Evolutionary conservation across 352 stramenopile genomes (phyloP).

Genomic region (Phytophthora pluvialis): DNA sequence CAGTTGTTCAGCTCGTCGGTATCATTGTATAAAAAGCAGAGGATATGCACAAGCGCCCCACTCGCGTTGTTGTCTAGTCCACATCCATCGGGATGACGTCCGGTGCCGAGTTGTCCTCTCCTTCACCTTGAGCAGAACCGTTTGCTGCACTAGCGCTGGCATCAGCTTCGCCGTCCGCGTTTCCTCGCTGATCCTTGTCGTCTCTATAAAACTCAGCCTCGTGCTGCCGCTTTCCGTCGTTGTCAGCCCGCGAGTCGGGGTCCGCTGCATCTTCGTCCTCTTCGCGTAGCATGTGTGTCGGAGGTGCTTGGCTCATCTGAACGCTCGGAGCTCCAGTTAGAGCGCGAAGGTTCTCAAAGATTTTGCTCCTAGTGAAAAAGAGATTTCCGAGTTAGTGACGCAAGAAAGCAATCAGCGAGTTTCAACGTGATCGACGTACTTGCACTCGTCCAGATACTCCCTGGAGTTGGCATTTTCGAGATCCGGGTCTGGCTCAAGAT

Average conservation of each 20-base stretch:
- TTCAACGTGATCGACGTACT: constrained; percentile 46
- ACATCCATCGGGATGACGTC: constrained; percentile 82
- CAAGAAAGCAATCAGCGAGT: not conserved
- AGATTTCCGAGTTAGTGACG: constrained; percentile 1
- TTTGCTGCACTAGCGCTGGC: constrained; percentile 32
- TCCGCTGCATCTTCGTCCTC: constrained; percentile 82
- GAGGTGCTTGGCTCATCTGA: constrained; percentile 80
- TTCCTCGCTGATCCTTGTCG: constrained; percentile 79
- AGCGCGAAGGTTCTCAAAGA: constrained; percentile 84
- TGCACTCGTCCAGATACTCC: constrained; percentile 88
- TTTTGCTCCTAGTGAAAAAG: constrained; percentile 62
- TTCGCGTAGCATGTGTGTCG: constrained; percentile 75
- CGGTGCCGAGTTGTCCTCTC: constrained; percentile 57
- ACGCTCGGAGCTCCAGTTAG: constrained; percentile 81
- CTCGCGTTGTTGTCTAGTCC: constrained; percentile 45
- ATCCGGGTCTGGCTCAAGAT: constrained; percentile 79
- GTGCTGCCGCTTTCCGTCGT: constrained; percentile 74
- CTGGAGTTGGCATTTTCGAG: constrained; percentile 85
- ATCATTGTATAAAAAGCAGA: constrained; percentile 18
- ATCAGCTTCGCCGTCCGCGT: constrained; percentile 47
- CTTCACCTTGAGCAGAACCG: constrained; percentile 33
- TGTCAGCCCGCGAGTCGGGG: constrained; percentile 71
- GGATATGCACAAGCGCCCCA: constrained; percentile 9
- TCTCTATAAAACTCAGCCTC: constrained; percentile 86
- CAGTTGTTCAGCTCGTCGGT: constrained; percentile 13